These are phyloP conservation scores for Fallopia convolvulus DNA, from an alignment of 148 eudicot genomes.

Conservation along the genomic window DNA sequence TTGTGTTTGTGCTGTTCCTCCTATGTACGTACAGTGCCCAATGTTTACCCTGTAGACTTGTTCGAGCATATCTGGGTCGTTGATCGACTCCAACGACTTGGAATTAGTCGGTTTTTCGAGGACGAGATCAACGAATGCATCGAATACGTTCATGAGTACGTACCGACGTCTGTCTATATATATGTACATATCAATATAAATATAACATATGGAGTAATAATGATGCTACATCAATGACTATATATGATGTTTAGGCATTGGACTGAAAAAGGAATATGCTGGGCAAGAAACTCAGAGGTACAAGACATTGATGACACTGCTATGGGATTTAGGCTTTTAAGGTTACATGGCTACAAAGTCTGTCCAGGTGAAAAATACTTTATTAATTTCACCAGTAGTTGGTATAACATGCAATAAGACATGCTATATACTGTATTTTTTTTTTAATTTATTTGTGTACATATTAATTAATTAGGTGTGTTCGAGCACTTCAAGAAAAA, in stretches of 20 bases:
- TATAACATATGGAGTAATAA: too few relatives aligned
- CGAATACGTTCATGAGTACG: slow-evolving; percentile 45
- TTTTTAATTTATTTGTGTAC: not conserved
- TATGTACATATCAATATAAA: too few relatives aligned
- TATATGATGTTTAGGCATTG: slow-evolving; percentile 37
- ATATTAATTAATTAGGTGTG: slow-evolving; percentile 36
- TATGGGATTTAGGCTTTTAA: slow-evolving; percentile 75
- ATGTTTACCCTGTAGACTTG: slow-evolving; percentile 71
- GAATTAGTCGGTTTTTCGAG: slow-evolving; percentile 56
- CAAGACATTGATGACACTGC: slow-evolving; percentile 87
- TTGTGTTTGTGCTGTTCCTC: too few relatives aligned
- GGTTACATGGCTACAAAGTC: slow-evolving; percentile 63
- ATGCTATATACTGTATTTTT: too few relatives aligned
- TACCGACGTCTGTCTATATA: too few relatives aligned
- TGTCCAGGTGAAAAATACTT: slow-evolving; percentile 38
- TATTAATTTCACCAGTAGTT: too few relatives aligned
- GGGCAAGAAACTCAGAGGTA: slow-evolving; percentile 71
- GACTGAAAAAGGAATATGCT: slow-evolving; percentile 73
- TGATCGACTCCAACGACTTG: slow-evolving; percentile 63
- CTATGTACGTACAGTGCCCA: slow-evolving; percentile 32
- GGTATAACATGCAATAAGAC: not conserved
- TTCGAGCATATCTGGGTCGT: slow-evolving; percentile 65
- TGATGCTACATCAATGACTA: too few relatives aligned
- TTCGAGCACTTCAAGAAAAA: slow-evolving; percentile 57
- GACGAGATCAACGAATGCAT: slow-evolving; percentile 48